A percentile compares a stretch with the other conserved stretches of the same genome.
These are phyloP conservation scores for Jaltomata sinuosa DNA, from an alignment of 257 asterid species.

Conservation along the genomic window DNA sequence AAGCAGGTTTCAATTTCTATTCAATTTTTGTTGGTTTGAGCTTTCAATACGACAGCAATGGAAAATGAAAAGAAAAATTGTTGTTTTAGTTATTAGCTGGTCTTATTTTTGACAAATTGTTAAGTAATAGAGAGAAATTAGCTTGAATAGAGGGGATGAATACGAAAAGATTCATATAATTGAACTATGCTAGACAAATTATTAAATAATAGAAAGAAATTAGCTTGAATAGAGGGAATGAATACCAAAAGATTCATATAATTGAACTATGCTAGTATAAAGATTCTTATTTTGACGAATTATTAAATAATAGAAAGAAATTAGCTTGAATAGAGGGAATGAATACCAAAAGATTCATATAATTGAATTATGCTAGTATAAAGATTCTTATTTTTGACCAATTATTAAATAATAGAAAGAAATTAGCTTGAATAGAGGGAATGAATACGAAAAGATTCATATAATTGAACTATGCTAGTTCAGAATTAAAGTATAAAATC, in stretches of 20 bases:
- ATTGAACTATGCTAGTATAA: too few relatives aligned
- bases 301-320: too few relatives aligned
- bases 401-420: not conserved
- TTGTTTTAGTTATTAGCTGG: not conserved
- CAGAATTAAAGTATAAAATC: not conserved
- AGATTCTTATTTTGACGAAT: too few relatives aligned
- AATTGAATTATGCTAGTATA: too few relatives aligned
- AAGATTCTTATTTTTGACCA: too few relatives aligned
- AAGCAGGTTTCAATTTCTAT: constrained; percentile 36
- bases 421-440: not conserved
- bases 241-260: too few relatives aligned
- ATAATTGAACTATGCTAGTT: not conserved
- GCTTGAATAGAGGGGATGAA: not conserved
- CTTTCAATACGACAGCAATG: not conserved
- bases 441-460: not conserved
- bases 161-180: not conserved
- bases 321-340: too few relatives aligned
- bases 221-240: too few relatives aligned
- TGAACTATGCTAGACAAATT: not conserved
- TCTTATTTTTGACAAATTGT: not conserved
- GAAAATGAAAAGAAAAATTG: not conserved
- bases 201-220: too few relatives aligned
- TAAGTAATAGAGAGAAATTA: not conserved
- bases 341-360: too few relatives aligned
- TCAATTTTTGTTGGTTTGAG: not conserved